phyloP scores from a whole-genome alignment of 495 filamentous ascomycete species.

The Glonium stellatum region DNA sequence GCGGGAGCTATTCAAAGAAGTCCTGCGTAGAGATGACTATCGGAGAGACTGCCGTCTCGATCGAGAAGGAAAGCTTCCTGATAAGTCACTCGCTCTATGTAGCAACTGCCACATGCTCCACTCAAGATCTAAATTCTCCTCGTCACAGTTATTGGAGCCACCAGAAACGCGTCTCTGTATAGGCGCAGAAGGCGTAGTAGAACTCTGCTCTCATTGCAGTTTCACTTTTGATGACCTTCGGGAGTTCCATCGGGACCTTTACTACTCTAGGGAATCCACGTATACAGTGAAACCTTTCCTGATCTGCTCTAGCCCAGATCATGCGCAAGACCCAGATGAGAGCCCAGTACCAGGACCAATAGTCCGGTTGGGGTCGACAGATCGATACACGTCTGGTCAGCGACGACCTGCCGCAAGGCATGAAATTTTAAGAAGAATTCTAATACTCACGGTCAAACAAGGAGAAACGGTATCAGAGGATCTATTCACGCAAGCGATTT shows the following conservation, averaged over 20 bases:
- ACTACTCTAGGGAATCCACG: background rate
- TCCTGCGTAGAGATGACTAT: background rate
- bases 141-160: background rate
- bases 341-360: background rate
- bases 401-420: background rate
- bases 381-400: too few relatives aligned
- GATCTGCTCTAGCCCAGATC: background rate
- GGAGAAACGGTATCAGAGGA: background rate
- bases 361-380: background rate
- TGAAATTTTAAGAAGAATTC: background rate
- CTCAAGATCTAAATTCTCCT: background rate
- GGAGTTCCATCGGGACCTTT: background rate
- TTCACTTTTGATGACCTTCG: background rate
- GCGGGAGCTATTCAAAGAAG: background rate
- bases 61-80: background rate
- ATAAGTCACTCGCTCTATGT: background rate
- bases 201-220: background rate
- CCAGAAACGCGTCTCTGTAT: background rate
- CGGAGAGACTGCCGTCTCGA: background rate
- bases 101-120: background rate
- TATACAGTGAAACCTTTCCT: background rate
- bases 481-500: background rate
- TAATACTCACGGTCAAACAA: background rate
- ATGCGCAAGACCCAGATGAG: background rate
- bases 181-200: background rate